A percentile compares a stretch with the other conserved stretches of the same genome.
Evolutionary conservation across 768 basidiomycete genomes (phyloP).

Genomic region (Trametes elegans): DNA sequence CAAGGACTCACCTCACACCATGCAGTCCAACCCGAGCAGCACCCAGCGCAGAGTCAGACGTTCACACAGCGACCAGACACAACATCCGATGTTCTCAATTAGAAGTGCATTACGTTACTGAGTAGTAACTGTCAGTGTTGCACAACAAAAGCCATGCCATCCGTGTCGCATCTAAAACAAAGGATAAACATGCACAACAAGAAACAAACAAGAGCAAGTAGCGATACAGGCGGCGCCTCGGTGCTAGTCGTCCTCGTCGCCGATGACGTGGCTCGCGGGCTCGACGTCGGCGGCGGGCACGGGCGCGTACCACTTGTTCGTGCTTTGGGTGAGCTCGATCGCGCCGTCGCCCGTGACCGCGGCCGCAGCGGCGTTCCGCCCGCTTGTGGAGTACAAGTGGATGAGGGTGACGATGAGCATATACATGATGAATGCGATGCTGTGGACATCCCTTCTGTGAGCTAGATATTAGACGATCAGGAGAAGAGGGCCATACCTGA

Average conservation of each 20-base stretch:
- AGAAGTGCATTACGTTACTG: too few relatives aligned
- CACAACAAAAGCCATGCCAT: too few relatives aligned
- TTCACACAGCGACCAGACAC: too few relatives aligned
- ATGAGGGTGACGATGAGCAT: constrained; percentile 68
- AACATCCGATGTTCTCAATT: too few relatives aligned
- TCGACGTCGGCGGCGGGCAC: constrained; percentile 43
- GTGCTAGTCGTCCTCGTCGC: constrained; percentile 42
- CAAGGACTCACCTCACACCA: too few relatives aligned
- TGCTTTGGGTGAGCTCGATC: constrained; percentile 43
- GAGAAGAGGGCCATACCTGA: constrained; percentile 48
- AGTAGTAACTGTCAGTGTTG: too few relatives aligned
- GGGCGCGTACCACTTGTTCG: constrained; percentile 67
- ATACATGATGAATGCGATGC: constrained; percentile 78
- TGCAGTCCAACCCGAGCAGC: too few relatives aligned
- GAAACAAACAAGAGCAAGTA: background rate
- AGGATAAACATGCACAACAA: constrained; percentile 5
- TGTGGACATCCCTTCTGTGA: constrained; percentile 23
- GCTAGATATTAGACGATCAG: background rate
- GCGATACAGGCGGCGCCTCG: background rate
- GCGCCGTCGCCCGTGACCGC: constrained; percentile 27
- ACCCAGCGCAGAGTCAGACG: too few relatives aligned
- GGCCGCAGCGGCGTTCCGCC: constrained; percentile 48
- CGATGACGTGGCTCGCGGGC: constrained; percentile 42
- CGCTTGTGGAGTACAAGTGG: constrained; percentile 62
- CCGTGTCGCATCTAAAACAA: background rate